phyloP scores from a whole-genome alignment of 352 stramenopile species.

The Aphanomyces cochlioides region DNA sequence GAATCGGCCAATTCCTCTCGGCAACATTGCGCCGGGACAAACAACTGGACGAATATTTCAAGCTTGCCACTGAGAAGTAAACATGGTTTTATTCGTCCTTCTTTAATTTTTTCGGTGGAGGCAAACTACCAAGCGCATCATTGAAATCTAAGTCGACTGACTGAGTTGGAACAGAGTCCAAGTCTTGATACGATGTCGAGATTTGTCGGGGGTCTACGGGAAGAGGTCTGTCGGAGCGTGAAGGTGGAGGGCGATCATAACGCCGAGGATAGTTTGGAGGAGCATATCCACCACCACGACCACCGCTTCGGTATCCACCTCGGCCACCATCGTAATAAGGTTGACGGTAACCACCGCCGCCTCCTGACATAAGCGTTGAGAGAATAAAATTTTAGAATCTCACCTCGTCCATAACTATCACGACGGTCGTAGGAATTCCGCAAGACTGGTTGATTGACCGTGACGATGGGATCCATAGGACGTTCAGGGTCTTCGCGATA shows the following conservation, averaged over 20 bases:
- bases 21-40: slow-evolving; percentile 84
- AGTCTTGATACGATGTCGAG: slow-evolving; percentile 78
- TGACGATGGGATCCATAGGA: slow-evolving; percentile 70
- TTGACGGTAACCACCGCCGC: slow-evolving; percentile 8
- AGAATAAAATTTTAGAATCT: not conserved
- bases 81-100: slow-evolving; percentile 36
- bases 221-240: slow-evolving; percentile 57
- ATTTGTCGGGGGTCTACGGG: slow-evolving; percentile 75
- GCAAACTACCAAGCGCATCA: slow-evolving; percentile 62
- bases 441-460: slow-evolving; percentile 58
- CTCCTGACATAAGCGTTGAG: slow-evolving; percentile 6
- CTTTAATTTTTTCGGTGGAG: slow-evolving; percentile 81
- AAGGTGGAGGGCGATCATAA: slow-evolving; percentile 36
- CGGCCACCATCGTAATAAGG: slow-evolving; percentile 35
- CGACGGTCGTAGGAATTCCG: slow-evolving; percentile 19
- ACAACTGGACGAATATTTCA: slow-evolving; percentile 55
- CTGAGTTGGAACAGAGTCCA: slow-evolving; percentile 78
- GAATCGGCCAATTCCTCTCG: slow-evolving; percentile 71
- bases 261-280: slow-evolving; percentile 47
- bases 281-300: slow-evolving; percentile 41
- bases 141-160: slow-evolving; percentile 84
- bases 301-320: slow-evolving; percentile 53
- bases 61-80: slow-evolving; percentile 16
- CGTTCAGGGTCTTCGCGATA: slow-evolving; percentile 78
- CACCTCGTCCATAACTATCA: slow-evolving; percentile 31